These are phyloP conservation scores for Parascedosporium putredinis DNA, from an alignment of 2,329 filamentous ascomycete genomes.

Conservation along the genomic window DNA sequence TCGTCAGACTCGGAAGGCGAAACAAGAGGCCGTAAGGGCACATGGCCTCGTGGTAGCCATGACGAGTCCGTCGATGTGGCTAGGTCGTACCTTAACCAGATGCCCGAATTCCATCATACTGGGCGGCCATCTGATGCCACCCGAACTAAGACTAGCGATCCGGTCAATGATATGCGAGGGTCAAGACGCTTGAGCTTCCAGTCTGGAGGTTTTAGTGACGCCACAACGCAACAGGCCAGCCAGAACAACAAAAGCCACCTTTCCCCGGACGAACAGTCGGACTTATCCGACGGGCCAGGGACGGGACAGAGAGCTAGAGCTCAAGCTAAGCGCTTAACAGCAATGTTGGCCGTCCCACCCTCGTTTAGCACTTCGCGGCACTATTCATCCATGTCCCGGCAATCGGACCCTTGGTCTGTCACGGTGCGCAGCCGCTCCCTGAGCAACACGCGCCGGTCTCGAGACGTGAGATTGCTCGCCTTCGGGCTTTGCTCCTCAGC, in stretches of 20 bases:
- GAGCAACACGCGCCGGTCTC: conserved; percentile 34
- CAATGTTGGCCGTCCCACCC: conserved; percentile 18
- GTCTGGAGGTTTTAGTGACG: not conserved
- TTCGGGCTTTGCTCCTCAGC: conserved; percentile 64
- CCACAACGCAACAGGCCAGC: not conserved
- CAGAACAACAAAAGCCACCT: not conserved
- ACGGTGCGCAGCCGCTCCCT: conserved; percentile 29
- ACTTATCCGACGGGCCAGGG: not conserved
- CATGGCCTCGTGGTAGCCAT: not conserved
- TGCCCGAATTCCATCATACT: conserved; percentile 5
- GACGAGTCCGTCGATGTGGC: not conserved
- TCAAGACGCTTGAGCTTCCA: not conserved
- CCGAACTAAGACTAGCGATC: not conserved
- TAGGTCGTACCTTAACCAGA: conserved; percentile 3
- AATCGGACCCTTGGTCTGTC: conserved; percentile 37
- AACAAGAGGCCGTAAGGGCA: conserved; percentile 16
- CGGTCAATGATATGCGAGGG: not conserved
- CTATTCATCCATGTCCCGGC: conserved; percentile 4
- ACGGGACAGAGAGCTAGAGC: not conserved
- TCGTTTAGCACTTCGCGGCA: conserved; percentile 6
- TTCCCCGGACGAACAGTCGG: not conserved
- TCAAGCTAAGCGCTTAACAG: conserved; percentile 24
- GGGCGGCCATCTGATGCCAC: not conserved
- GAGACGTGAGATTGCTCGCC: conserved; percentile 68
- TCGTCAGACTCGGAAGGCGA: conserved; percentile 41